Evolutionary conservation across 805 yeast genomes (phyloP), one percentile per base, ranked within the genome.

Genomic region (Yarrowia bubula): DNA sequence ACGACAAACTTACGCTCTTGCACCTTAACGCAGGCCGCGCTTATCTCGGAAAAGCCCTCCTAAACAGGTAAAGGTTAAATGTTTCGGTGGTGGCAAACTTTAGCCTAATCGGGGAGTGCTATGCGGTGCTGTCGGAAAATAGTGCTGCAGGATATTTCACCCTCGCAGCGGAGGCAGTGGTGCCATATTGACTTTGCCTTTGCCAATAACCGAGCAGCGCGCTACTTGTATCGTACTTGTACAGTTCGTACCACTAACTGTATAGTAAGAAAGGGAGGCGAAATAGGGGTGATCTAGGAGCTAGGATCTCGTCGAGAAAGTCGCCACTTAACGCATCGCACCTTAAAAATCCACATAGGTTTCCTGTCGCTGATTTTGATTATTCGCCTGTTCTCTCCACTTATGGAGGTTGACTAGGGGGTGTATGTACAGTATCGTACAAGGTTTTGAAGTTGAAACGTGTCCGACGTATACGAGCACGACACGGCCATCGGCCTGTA

Each of bases 31-130:
- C 48, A 3, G 11, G 11, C 55, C 55, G 55, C 55, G 55, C 41
- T 51, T 39, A 51, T 51, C 44, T 38, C 60, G 60, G 37, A 50
- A 22, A 7, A n/a, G 35, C n/a, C 35, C 8, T 51, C 43, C 60
- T 38, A 5, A 51, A 51, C n/a, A 38, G 43, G 60, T 4, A 9
- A 48, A 32, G 28, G 13, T 18, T 35, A 48, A 35, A 33, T 33
- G 55, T 35, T 48, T 48, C 55, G 55, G 55, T 1, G 4, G 55
- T 35, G 55, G 41, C 55, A 35, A 48, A 33, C n/a, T 8, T 8
- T 18, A 18, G 15, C 55, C 55, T 6, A 35, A 33, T 17, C 55
- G 55, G 55, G 55, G 31, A 48, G 55, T 48, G 55, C 55, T 8
- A 48, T 48, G 55, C 55, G 55, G 18, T 22, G 28, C 28, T 22